Base-by-base conservation (phyloP, 2,329 filamentous ascomycete species). In the Aspergillus fijiensis region DNA sequence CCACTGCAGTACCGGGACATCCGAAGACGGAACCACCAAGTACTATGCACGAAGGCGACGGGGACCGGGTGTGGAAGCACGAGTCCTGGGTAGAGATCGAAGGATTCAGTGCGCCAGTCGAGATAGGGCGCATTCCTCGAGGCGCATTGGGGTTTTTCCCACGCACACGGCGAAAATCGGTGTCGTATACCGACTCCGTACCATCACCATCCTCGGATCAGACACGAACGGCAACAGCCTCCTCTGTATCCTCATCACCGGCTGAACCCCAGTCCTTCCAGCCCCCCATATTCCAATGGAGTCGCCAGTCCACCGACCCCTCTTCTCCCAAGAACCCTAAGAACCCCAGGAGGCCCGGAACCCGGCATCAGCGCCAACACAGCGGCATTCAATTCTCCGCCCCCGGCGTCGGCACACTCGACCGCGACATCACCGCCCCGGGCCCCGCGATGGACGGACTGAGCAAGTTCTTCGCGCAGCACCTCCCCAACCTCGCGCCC, bases 71-170 rank as follows among this genome's bases (percentile, higher is more conserved):
- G 4, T 96, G 92, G 91, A 89, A 85, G 60, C 92, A 97, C 76
- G 91, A 96, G 60, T 88, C 91, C 50, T 97, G 92, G 92, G 91
- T 96, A 1, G 81, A 89, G 31, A 83, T 97, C 27, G 90, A 94
- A 63, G 89, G 87, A 23, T 84, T 85, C 63, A 79, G 81, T 16
- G 82, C 87, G 25, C 88, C 91, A 0, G 87, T 95, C 25, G 91
- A 97, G 74, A 95, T 99, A 65, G 92, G 88, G 16, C 87, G 95
- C 31, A 86, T 98, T 60, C 87, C 92, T 23, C 87, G 91, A 59
- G 87, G 88, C 76, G 85, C 89, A 2, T 83, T 97, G 49, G 94
- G 93, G 25, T 98, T 94, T 77, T 98, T 98, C 71, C 94, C 94
- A 3, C 93, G 93, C 7, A 86, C 92, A 21, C 84, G 92, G 72